phyloP scores from a whole-genome alignment of 345 rosid species.

The Citrus sp. region DNA sequence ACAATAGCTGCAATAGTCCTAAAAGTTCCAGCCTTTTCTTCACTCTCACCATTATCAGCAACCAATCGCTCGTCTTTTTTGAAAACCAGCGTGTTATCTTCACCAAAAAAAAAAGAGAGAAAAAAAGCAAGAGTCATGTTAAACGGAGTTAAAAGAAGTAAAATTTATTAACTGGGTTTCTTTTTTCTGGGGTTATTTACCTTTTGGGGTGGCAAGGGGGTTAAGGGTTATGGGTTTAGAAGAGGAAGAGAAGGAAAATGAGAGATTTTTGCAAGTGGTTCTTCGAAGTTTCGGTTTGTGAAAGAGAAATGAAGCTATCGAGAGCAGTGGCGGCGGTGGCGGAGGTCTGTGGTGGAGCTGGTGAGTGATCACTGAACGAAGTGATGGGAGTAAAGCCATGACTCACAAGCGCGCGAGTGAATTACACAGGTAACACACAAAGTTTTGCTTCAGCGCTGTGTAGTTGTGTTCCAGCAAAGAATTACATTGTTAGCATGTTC shows the following conservation, averaged over 20 bases:
- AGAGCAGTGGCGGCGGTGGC: slow-evolving; percentile 2
- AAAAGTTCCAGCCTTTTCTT: slow-evolving; percentile 26
- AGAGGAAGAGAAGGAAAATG: slow-evolving; percentile 27
- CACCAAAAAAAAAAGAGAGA: neutral
- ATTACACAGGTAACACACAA: too few species aligned
- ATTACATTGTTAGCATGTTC: neutral
- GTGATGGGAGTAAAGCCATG: slow-evolving; percentile 33
- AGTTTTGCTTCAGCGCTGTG: neutral
- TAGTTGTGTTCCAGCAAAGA: too few species aligned
- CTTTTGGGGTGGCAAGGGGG: slow-evolving; percentile 42
- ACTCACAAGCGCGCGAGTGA: too few species aligned
- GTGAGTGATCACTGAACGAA: slow-evolving; percentile 32
- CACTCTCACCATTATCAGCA: slow-evolving; percentile 16
- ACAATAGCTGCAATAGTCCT: slow-evolving; percentile 78
- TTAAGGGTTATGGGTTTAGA: slow-evolving; percentile 33
- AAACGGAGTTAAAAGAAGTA: neutral
- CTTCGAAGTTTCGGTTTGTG: slow-evolving; percentile 11
- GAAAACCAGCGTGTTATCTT: slow-evolving; percentile 40
- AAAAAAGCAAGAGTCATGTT: neutral
- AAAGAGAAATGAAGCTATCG: slow-evolving; percentile 10
- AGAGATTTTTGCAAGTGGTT: slow-evolving; percentile 23
- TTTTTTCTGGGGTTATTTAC: slow-evolving; percentile 8
- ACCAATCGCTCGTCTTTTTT: slow-evolving; percentile 58
- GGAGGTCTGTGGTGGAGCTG: slow-evolving; percentile 25
- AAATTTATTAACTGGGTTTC: neutral